Evolutionary conservation across 768 basidiomycete species (phyloP), one percentile per base, ranked within the genome.

Genomic region (Rhodocollybia butyracea): DNA sequence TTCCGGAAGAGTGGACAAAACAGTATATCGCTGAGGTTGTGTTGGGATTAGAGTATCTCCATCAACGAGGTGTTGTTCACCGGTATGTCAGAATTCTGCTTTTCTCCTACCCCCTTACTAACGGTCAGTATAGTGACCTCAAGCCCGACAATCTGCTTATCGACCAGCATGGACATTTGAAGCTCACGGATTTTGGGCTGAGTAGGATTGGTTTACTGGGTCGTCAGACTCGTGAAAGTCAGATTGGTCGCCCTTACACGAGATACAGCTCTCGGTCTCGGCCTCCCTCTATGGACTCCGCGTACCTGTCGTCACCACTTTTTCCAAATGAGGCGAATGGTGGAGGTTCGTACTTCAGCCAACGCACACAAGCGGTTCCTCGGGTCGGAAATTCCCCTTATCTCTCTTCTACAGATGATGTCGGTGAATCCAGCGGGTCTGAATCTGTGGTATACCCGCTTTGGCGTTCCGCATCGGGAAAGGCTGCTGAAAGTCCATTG

Each of bases 111-210:
- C 12, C 34, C 43, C 26, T n/a, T 22, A 7, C 34, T 60, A 6
- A 39, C 41, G 12, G 3, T 46, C 41, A n/a, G 55, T 64, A 29
- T 66, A 97, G 97, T 74, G 97, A 98, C 67, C 72, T 98, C 57
- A 98, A 98, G 68, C 97, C 97, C 13, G 97, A 99, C 73, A 99
- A 99, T 66, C 75, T 99, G 38, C 88, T 99, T 36, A 98, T 99
- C 63, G 96, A 99, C 70, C 83, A 91, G 46, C 88, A 94, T 63
- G 97, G 97, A 17, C 97, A 99, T 70, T 77, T 99, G 64, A 98
- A 98, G 71, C 82, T 99, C 32, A 99, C 97, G 24, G 97, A 99
- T 72, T 99, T 99, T 67, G 97, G 97, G 54, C 75, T 99, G 15
- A 97, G 94, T 58, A 82, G 93, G 64, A 98, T 98, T 64, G 97